A percentile compares a stretch with the other conserved stretches of the same genome.
Conservation (phyloP, 1,139 yeast genomes). For the Yamadazyma triangularis region DNA sequence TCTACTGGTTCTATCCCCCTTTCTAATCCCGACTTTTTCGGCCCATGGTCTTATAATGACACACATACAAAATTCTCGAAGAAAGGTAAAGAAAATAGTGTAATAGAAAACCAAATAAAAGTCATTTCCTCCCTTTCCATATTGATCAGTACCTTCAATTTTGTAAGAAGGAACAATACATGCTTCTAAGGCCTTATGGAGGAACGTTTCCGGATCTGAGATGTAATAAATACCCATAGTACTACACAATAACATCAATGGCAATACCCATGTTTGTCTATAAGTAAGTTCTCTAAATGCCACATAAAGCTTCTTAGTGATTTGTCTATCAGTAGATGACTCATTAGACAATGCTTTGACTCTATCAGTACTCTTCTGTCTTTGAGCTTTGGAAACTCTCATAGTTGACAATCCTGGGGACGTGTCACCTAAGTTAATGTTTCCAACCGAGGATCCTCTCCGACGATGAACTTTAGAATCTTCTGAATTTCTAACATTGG, state of each 20-base stretch:
- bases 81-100: constrained; percentile 83
- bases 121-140: constrained; percentile 87
- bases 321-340: constrained; percentile 35
- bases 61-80: constrained; percentile 90
- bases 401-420: constrained; percentile 49
- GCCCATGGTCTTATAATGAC: constrained; percentile 74
- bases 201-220: constrained; percentile 48
- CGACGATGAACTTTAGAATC: constrained; percentile 17
- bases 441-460: constrained; percentile 56
- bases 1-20: constrained; percentile 61
- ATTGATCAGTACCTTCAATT: constrained; percentile 52
- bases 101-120: constrained; percentile 73
- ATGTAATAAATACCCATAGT: constrained; percentile 39
- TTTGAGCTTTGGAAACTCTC: constrained; percentile 32
- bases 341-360: constrained; percentile 23
- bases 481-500: neutral
- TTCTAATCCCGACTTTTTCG: constrained; percentile 43
- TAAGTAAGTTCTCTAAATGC: constrained; percentile 58
- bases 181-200: constrained; percentile 56
- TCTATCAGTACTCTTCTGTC: constrained; percentile 32
- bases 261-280: constrained; percentile 78
- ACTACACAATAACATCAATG: constrained; percentile 44
- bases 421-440: constrained; percentile 54
- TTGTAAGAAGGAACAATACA: constrained; percentile 69
- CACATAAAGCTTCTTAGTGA: constrained; percentile 46